Base-by-base conservation (phyloP, 2,329 filamentous ascomycete species). In the Colletotrichum sp. region DNA sequence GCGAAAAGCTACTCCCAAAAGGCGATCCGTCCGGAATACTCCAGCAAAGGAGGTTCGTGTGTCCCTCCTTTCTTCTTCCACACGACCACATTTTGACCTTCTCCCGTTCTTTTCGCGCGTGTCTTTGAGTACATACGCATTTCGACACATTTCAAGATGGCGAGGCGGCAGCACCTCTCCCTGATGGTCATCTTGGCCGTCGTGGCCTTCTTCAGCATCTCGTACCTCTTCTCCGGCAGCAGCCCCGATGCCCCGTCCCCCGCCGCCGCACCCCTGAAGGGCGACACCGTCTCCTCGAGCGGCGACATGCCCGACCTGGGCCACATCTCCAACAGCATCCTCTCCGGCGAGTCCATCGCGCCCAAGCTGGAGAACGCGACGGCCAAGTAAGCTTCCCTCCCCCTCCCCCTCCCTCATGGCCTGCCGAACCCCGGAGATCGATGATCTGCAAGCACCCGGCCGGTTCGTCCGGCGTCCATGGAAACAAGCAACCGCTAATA, bases 281-380 rank as follows among this genome's bases (percentile, higher is more conserved):
- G 73, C 75, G 13, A 81, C 79, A 73, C 69, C 18, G 63, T 64
- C 6, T 67, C 76, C 7, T 56, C 72, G 16, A 65, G 61, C 56
- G 58, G 30, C 55, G 74, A 76, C 56, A 59, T 52, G 21, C 78
- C 87, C 26, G 87, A 87, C 69, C 79, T 91, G 34, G 82, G 82
- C 43, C 78, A 82, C 34, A 78, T 91, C 32, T 84, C 90, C 2
- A 83, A 86, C 30, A 84, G 84, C 58, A 84, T 93, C 21, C 86
- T 95, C 26, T 88, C 89, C 21, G 94, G 94, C 71, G 91, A 91
- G 71, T 93, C 92, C 5, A 96, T 96, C 80, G 94, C 94, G 66
- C 93, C 94, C 2, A 96, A 95, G 85, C 87, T 97, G 69, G 95
- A 94, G 81, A 97, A 97, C 84, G 94, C 93, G 75, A 97, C 95